Base-by-base conservation (phyloP, 805 yeast species). In the Metschnikowia lunata region DNA sequence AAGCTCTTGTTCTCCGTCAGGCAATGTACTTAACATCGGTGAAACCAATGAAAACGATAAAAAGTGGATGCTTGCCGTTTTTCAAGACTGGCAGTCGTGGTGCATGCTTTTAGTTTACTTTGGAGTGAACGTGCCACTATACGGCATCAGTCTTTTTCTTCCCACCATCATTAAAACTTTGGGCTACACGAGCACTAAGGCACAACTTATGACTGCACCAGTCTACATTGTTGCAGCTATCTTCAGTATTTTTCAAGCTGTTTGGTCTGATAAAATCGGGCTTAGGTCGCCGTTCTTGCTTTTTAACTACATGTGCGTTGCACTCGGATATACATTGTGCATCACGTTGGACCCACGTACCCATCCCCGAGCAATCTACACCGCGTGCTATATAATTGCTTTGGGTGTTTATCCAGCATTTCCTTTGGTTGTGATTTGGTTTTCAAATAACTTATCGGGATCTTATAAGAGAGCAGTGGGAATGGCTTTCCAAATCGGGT, bases 121-220 rank as follows among this genome's bases (percentile, higher is more conserved):
- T 51, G 65, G 61, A 5, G 48, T 60, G 27, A 51, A 55, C 40
- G 58, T 61, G 15, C 69, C 71, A 23, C 58, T 63, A 4, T 67
- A 67, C 45, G 69, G 65, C 11, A 46, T 71, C 26, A 64, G 76
- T 13, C 61, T 69, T 14, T 72, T 74, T 45, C 50, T 73, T 32
- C 78, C 79, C 6, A 64, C 76, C 2, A 68, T 74, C 43, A 64
- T 74, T 41, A 66, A 57, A 37, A 63, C 61, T 37, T 61, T 74
- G 58, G 78, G 78, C 1, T 72, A 70, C 53, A 56, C 69, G 36
- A 60, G 62, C 26, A 60, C 67, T 29, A 58, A 52, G 14, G 68
- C 76, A 0, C 77, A 74, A 53, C 62, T 72, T 7, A 48, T 74
- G 58, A 65, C 76, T 0, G 70, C 70, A n/a, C 78, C 78, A 6